A percentile compares a stretch with the other conserved stretches of the same genome.
Conservation (phyloP, 1,284 basidiomycete genomes). For the Ceratobasidium sp. region DNA sequence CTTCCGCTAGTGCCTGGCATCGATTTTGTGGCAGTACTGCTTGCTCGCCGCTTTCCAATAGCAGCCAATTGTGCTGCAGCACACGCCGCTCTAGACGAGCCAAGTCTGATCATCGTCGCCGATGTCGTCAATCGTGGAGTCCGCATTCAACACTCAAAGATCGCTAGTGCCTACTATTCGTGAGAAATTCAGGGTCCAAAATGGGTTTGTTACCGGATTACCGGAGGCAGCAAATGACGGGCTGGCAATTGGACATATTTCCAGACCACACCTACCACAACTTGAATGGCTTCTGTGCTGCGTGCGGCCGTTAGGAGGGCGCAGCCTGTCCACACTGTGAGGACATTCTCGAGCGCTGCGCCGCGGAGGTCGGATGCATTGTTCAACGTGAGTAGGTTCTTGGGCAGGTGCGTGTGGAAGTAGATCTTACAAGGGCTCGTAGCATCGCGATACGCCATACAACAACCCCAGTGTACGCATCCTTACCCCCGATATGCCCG, state of each 20-base stretch:
- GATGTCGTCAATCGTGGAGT: constrained; percentile 31
- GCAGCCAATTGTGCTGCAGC: not conserved
- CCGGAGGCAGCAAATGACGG: constrained; percentile 28
- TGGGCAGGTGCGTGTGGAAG: constrained; percentile 16
- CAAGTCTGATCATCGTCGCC: constrained; percentile 25
- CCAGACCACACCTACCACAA: constrained; percentile 19
- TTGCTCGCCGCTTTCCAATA: not conserved
- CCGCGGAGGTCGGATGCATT: constrained; percentile 63
- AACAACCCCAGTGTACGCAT: constrained; percentile 81
- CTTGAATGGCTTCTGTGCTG: constrained; percentile 26
- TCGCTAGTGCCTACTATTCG: constrained; percentile 3
- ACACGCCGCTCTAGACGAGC: not conserved
- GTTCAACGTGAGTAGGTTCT: constrained; percentile 59
- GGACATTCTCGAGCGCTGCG: constrained; percentile 58
- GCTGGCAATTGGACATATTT: constrained; percentile 40
- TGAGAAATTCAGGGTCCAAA: constrained; percentile 31
- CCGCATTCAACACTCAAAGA: not conserved
- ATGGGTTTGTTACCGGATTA: not conserved
- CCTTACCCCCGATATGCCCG: constrained; percentile 1
- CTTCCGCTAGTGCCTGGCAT: not conserved
- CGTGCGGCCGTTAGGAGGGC: constrained; percentile 26
- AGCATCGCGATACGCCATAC: constrained; percentile 94
- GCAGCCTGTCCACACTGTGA: constrained; percentile 43
- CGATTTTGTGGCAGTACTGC: not conserved
- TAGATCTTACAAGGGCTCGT: constrained; percentile 37